These are phyloP conservation scores for Aspergillus pseudoglaucus DNA, from an alignment of 2,329 filamentous ascomycete species.

Conservation along the genomic window DNA sequence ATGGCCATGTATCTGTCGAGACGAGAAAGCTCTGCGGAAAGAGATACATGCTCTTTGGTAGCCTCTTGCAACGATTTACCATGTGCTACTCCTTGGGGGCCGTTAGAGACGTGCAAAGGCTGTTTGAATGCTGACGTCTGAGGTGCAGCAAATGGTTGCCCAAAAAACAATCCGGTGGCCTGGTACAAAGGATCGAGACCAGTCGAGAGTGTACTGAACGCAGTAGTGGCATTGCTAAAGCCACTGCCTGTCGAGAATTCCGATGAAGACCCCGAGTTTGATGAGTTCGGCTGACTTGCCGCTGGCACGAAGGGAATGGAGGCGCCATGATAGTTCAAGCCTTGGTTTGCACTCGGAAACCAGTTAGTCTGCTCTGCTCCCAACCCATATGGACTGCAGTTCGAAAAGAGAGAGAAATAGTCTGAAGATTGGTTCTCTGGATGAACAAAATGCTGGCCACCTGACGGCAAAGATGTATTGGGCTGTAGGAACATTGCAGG, in stretches of 20 bases:
- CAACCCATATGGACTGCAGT: conserved; percentile 6
- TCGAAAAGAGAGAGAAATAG: conserved; percentile 7
- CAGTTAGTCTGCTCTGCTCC: conserved; percentile 10
- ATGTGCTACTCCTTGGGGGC: conserved; percentile 9
- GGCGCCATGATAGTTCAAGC: conserved; percentile 7
- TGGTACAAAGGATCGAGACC: conserved; percentile 9
- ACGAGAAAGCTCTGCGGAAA: conserved; percentile 28
- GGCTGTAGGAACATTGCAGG: conserved; percentile 7
- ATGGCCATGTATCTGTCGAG: conserved; percentile 35
- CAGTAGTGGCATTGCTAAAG: conserved; percentile 1
- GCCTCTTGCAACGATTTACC: conserved; percentile 24
- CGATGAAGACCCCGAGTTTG: conserved; percentile 4
- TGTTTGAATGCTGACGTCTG: conserved; percentile 7
- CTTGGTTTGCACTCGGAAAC: conserved; percentile 11
- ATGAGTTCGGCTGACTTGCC: conserved; percentile 8
- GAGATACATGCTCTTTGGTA: conserved; percentile 21
- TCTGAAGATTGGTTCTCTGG: conserved; percentile 9
- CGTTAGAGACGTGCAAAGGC: conserved; percentile 4
- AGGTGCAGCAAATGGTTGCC: conserved; percentile 2
- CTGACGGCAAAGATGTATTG: conserved; percentile 1
- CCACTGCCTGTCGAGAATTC: conserved; percentile 6
- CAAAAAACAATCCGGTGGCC: conserved; percentile 1
- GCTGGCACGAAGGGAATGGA: conserved; percentile 8
- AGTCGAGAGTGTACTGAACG: conserved; percentile 4
- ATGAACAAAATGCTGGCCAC: conserved; percentile 6